Conservation (phyloP, 208 protist genomes). For the Porcisia hertigi region DNA sequence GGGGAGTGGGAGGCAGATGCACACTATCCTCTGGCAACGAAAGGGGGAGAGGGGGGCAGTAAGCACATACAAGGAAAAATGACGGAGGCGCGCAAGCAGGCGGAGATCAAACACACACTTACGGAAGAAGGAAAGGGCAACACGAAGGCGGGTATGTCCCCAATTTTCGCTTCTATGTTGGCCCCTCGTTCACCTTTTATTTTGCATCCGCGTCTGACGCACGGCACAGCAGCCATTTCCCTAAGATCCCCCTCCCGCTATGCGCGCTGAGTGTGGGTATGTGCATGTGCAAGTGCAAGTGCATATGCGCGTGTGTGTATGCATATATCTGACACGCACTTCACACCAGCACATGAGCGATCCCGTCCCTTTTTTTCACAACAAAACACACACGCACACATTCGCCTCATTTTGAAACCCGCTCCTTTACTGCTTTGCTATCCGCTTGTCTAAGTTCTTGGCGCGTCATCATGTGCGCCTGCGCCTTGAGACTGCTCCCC, state of each 20-base stretch:
- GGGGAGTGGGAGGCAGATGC: too few relatives aligned
- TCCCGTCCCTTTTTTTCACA: too few relatives aligned
- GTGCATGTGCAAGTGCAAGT: too few relatives aligned
- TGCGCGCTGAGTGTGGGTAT: too few relatives aligned
- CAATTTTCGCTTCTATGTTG: conserved; percentile 12
- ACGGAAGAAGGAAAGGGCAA: conserved; percentile 3
- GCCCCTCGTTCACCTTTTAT: neutral
- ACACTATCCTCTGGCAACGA: neutral
- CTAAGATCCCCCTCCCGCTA: neutral
- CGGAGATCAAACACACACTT: neutral
- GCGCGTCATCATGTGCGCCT: too few relatives aligned
- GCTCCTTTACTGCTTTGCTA: neutral
- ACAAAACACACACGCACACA: neutral
- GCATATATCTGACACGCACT: neutral
- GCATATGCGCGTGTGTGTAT: too few relatives aligned
- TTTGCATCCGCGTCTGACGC: neutral
- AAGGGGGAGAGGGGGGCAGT: neutral
- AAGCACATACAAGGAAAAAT: neutral
- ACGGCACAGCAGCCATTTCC: neutral
- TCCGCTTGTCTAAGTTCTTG: neutral
- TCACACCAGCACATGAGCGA: too few relatives aligned
- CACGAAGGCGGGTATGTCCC: conserved; percentile 26
- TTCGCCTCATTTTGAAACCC: neutral
- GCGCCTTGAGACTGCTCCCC: too few relatives aligned
- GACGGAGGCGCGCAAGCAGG: neutral